Conservation (phyloP, 352 stramenopile species). For the Phytophthora melonis region DNA sequence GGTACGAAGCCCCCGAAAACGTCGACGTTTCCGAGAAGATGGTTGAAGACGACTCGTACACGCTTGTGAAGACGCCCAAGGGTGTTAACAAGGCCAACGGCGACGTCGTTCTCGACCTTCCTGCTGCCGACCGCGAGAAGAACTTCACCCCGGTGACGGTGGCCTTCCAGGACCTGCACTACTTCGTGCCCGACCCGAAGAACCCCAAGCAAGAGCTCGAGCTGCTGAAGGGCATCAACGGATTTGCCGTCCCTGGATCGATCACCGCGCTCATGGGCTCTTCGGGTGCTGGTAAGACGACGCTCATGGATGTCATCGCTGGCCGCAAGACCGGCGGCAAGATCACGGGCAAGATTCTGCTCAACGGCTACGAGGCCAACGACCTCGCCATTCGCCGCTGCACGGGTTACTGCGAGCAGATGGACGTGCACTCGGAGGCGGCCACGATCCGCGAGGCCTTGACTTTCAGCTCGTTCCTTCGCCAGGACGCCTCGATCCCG, state of each 20-base stretch:
- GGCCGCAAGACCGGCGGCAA: constrained; percentile 1
- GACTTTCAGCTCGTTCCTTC: constrained; percentile 82
- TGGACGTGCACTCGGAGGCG: constrained; percentile 89
- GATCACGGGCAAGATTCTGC: constrained; percentile 7
- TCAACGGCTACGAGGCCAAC: constrained; percentile 52
- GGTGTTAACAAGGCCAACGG: too few species aligned
- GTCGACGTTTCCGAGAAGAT: too few species aligned
- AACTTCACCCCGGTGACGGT: constrained; percentile 23
- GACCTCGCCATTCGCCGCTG: constrained; percentile 55
- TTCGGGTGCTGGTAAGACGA: neutral
- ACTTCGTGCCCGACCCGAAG: constrained; percentile 11
- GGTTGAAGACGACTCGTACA: neutral
- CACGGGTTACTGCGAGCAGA: constrained; percentile 77
- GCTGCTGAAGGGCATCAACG: constrained; percentile 18
- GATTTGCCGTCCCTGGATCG: constrained; percentile 1
- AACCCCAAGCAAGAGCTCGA: constrained; percentile 17
- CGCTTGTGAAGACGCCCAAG: neutral
- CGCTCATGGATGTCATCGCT: neutral
- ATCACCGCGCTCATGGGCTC: constrained; percentile 1
- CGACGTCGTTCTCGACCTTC: too few species aligned
- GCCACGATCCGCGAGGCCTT: constrained; percentile 70
- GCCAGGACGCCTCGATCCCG: constrained; percentile 36
- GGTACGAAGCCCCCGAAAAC: neutral
- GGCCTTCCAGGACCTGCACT: constrained; percentile 25
- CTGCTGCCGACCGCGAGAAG: too few species aligned